Percentiles rank a stretch among this genome's conserved stretches.
These are phyloP conservation scores for Hypoxylon sp. DNA, from an alignment of 2,329 filamentous ascomycete species.

Conservation along the genomic window DNA sequence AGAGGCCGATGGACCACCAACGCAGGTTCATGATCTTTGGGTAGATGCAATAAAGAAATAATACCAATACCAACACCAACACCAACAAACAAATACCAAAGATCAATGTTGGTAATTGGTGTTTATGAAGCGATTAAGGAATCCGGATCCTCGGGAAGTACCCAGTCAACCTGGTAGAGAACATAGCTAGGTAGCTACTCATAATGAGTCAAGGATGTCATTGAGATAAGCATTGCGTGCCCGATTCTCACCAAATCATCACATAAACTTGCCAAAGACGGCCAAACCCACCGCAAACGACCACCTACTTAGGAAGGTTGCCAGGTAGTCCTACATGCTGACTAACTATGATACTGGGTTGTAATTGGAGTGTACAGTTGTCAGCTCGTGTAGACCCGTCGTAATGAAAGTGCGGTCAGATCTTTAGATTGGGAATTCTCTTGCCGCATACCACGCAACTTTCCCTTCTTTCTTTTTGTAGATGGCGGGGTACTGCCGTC, in stretches of 20 bases:
- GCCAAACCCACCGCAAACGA: constrained; percentile 27
- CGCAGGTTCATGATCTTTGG: constrained; percentile 36
- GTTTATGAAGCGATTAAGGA: constrained; percentile 21
- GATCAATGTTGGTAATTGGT: constrained; percentile 9
- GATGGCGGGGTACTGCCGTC: constrained; percentile 25
- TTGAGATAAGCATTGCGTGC: constrained; percentile 34
- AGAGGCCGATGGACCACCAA: constrained; percentile 39
- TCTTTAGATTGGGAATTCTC: constrained; percentile 2
- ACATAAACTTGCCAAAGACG: constrained; percentile 18
- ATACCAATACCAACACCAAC: constrained; percentile 13
- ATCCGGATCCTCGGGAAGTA: constrained; percentile 22
- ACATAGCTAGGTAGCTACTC: not conserved
- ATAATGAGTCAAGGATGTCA: constrained; percentile 20
- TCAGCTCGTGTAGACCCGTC: constrained; percentile 18
- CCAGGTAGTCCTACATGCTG: constrained; percentile 20
- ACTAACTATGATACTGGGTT: constrained; percentile 16
- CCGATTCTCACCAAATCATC: constrained; percentile 17
- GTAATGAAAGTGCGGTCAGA: constrained; percentile 22
- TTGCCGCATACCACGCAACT: constrained; percentile 1
- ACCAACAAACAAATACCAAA: constrained; percentile 2
- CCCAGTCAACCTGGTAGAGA: not conserved
- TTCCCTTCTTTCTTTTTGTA: constrained; percentile 7
- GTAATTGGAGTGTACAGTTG: constrained; percentile 28
- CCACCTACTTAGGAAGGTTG: constrained; percentile 30
- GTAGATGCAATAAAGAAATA: constrained; percentile 5